These are phyloP conservation scores for Mucor mucedo DNA, from an alignment of 371 early-diverging fungal genomes.

Conservation along the genomic window DNA sequence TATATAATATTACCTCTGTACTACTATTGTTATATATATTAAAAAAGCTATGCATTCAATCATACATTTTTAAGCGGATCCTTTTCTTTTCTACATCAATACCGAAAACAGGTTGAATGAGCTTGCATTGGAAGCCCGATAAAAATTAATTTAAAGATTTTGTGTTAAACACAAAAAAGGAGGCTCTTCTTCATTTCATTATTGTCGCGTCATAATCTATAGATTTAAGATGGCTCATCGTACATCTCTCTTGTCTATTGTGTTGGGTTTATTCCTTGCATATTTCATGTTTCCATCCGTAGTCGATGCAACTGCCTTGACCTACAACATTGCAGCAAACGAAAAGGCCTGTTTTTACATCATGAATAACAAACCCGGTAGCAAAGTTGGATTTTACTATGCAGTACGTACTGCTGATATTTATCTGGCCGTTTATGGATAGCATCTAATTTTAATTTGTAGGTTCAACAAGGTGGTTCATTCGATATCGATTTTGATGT, in stretches of 20 bases:
- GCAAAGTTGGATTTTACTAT: conserved; percentile 95
- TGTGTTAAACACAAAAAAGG: background rate
- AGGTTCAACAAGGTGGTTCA: conserved; percentile 73
- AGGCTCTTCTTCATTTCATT: background rate
- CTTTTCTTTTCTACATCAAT: too few relatives aligned
- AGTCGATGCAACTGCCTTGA: conserved; percentile 68
- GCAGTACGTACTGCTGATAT: conserved; percentile 70
- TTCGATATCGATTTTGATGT: conserved; percentile 93
- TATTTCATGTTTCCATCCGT: conserved; percentile 7
- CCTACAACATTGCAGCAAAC: conserved; percentile 87
- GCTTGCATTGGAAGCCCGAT: too few relatives aligned
- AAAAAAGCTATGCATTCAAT: too few relatives aligned
- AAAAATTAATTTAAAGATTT: background rate
- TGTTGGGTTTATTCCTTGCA: conserved; percentile 1
- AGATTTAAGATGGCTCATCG: conserved; percentile 1
- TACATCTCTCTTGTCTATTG: background rate
- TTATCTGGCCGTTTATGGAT: too few relatives aligned
- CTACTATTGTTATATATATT: too few relatives aligned
- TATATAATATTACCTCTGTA: background rate
- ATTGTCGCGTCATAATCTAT: background rate
- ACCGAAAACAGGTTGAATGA: too few relatives aligned
- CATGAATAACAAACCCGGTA: conserved; percentile 67
- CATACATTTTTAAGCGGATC: too few relatives aligned
- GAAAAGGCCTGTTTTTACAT: conserved; percentile 86
- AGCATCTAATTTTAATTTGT: background rate